Conservation (phyloP, 2,329 filamentous ascomycete species). For the Metarhizium rileyi region DNA sequence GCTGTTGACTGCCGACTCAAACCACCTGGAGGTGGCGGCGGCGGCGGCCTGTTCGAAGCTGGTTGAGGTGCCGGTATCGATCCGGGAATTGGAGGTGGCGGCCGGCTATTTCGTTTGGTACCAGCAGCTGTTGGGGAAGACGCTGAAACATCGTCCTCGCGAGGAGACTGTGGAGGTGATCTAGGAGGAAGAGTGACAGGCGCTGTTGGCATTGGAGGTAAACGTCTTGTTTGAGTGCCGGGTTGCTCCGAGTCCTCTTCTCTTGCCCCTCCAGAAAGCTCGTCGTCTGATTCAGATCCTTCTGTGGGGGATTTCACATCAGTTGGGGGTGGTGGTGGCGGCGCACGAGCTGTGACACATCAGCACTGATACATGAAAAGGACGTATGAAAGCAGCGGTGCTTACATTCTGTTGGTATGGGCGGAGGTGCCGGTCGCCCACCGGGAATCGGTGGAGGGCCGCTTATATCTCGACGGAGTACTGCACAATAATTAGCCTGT, state of each 20-base stretch:
- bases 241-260: conserved; percentile 29
- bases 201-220: conserved; percentile 35
- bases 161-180: conserved; percentile 26
- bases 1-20: conserved; percentile 50
- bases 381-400: not conserved
- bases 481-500: conserved; percentile 21
- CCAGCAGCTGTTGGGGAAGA: conserved; percentile 30
- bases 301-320: conserved; percentile 56
- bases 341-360: conserved; percentile 48
- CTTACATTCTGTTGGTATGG: conserved; percentile 53
- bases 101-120: conserved; percentile 46
- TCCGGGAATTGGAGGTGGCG: conserved; percentile 52
- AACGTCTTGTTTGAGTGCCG: conserved; percentile 19
- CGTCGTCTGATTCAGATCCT: conserved; percentile 84
- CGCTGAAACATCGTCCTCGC: conserved; percentile 30
- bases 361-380: not conserved
- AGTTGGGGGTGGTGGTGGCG: conserved; percentile 42
- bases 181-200: conserved; percentile 17
- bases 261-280: conserved; percentile 51
- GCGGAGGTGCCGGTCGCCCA: conserved; percentile 45
- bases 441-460: conserved; percentile 38
- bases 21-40: conserved; percentile 39
- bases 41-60: conserved; percentile 51
- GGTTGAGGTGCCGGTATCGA: conserved; percentile 36
- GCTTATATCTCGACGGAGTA: conserved; percentile 21